Conservation (phyloP, 495 filamentous ascomycete genomes). For the Neurospora cerealis region DNA sequence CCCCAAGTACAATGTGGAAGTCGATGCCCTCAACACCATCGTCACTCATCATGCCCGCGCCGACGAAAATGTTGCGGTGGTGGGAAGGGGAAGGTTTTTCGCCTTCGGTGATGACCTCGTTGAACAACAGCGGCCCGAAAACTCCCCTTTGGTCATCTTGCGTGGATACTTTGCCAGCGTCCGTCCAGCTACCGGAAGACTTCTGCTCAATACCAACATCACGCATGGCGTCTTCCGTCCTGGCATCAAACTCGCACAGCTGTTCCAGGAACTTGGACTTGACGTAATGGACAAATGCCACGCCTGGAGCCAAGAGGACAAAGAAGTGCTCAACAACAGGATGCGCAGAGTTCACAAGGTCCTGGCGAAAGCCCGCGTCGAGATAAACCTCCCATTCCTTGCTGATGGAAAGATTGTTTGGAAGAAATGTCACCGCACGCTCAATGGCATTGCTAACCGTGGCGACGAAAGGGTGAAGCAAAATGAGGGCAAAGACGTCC, state of each 20-base stretch:
- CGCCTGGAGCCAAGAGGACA: background rate
- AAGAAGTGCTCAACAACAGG: background rate
- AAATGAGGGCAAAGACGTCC: background rate
- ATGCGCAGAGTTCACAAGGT: constrained; percentile 26
- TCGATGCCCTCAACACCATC: constrained; percentile 42
- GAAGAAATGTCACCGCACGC: constrained; percentile 28
- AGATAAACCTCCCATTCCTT: constrained; percentile 23
- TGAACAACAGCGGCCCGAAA: constrained; percentile 10
- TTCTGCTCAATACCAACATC: constrained; percentile 53
- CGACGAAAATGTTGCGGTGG: constrained; percentile 15
- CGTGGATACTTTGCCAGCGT: constrained; percentile 62
- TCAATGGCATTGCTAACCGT: constrained; percentile 32
- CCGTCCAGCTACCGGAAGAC: constrained; percentile 51
- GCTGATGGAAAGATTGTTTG: background rate
- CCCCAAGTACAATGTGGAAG: constrained; percentile 26
- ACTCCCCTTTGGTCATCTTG: constrained; percentile 33
- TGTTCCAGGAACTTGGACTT: constrained; percentile 11
- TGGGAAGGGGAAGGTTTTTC: constrained; percentile 37
- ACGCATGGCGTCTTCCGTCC: constrained; percentile 37
- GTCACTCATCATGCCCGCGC: constrained; percentile 32
- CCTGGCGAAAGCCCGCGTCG: constrained; percentile 37
- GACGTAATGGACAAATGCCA: background rate
- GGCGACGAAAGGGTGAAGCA: constrained; percentile 1
- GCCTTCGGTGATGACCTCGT: constrained; percentile 18
- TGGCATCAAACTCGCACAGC: constrained; percentile 7